These are phyloP conservation scores for Auriscalpium microsporum DNA, from an alignment of 768 basidiomycete species.

Conservation along the genomic window DNA sequence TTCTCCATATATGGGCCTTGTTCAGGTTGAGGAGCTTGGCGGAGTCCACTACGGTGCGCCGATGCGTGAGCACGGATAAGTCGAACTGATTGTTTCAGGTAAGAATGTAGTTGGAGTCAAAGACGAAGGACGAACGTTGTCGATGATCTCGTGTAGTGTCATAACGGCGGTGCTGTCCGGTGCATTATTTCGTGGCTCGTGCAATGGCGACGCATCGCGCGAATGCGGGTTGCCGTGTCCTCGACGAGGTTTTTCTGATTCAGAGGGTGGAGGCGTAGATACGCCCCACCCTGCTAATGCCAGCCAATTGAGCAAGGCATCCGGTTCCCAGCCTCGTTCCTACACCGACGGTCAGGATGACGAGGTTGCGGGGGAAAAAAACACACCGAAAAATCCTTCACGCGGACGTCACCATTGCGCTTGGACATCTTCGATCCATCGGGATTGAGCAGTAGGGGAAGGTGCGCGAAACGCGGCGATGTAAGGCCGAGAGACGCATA, in stretches of 20 bases:
- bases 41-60: conserved; percentile 74
- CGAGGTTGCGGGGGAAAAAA: background rate
- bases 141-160: conserved; percentile 56
- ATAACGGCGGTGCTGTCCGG: conserved; percentile 62
- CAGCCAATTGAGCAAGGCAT: conserved; percentile 86
- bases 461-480: conserved; percentile 81
- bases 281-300: conserved; percentile 92
- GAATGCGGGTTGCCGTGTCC: conserved; percentile 17
- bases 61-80: conserved; percentile 65
- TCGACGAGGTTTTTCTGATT: conserved; percentile 26
- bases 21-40: conserved; percentile 82
- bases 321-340: conserved; percentile 86
- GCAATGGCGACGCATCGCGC: conserved; percentile 5
- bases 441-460: conserved; percentile 82
- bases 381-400: conserved; percentile 77
- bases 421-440: conserved; percentile 96
- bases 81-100: conserved; percentile 49
- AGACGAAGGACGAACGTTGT: conserved; percentile 35
- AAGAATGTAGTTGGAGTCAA: background rate
- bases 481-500: conserved; percentile 68
- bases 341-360: conserved; percentile 21
- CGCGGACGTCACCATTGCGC: conserved; percentile 81
- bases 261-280: too few species aligned
- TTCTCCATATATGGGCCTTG: conserved; percentile 68
- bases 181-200: conserved; percentile 25